Conservation (phyloP, 139 green algal species). For the Volvox africanus region DNA sequence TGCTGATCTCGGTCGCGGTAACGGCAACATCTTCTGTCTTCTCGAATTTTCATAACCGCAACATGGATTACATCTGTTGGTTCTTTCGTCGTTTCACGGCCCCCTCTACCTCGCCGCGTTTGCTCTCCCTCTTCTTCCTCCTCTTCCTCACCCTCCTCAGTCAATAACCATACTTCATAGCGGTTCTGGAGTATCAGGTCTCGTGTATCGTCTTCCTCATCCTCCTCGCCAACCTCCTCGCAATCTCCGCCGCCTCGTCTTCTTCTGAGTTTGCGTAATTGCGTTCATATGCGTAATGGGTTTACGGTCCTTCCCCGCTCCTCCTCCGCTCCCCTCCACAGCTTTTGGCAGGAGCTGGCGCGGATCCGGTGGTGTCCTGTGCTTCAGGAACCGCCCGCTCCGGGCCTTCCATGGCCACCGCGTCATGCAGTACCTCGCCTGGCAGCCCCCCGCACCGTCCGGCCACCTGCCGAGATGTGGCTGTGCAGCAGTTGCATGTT, state of each 20-base stretch:
- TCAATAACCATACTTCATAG: too few relatives aligned
- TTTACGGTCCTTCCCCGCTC: background rate
- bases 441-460: conserved; percentile 59
- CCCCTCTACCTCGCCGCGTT: too few relatives aligned
- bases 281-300: background rate
- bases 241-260: background rate
- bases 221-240: background rate
- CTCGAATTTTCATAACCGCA: too few relatives aligned
- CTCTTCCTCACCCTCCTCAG: too few relatives aligned
- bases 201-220: background rate
- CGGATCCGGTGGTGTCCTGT: conserved; percentile 76
- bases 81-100: too few relatives aligned
- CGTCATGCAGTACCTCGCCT: conserved; percentile 34
- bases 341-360: conserved; percentile 70
- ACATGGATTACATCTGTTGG: too few relatives aligned
- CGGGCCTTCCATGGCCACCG: conserved; percentile 72
- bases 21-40: too few relatives aligned
- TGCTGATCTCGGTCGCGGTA: too few relatives aligned
- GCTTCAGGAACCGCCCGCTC: conserved; percentile 50
- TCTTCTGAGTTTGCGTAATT: background rate
- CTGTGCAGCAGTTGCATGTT: conserved; percentile 64
- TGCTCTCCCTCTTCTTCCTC: too few relatives aligned
- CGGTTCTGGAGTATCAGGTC: too few relatives aligned
- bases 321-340: background rate
- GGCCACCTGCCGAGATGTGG: conserved; percentile 73